Evolutionary conservation across 1,139 yeast genomes (phyloP), one percentile per base, ranked within the genome.

Genomic region (Sporopachydermia cereana): DNA sequence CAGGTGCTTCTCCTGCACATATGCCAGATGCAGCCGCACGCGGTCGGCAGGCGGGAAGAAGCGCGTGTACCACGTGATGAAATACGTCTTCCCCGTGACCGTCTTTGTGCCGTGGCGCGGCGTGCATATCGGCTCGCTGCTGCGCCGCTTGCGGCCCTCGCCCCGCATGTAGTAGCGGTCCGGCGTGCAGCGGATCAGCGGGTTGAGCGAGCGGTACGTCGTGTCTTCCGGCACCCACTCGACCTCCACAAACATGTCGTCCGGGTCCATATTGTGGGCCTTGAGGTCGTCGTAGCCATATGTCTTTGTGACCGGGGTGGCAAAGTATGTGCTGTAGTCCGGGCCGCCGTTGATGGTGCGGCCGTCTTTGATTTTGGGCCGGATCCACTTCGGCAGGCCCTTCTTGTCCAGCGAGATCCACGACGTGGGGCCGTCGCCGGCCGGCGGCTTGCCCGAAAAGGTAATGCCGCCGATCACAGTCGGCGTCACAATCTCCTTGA

Each of bases 111-210:
- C 71, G 52, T 84, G 91, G 29, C 66, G 68, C 18, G 95, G 96
- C 24, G 84, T 75, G 61, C 96, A 86, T 60, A 85, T 84, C 17
- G 96, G 96, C 47, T 70, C 89, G 34, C 85, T 74, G 0, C 62
- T 49, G 23, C 49, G 50, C 74, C 74, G 54, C 76, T 76, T 31
- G 77, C 79, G 7, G 91, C 91, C 59, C 78, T 83, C 20, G 46
- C 55, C 24, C 53, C 52, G 17, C 51, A 43, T 42, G 45, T 47
- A 53, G 58, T 83, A 86, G 43, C 72, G 62, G 45, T 81, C 82
- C 1, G 96, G 96, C 2, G 89, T 83, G 63, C 96, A 86, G 62
- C 96, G 72, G 55, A 84, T 74, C 46, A 86, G 61, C 0, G 96
- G 96, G 55, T 79, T 83, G 57, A 86, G 69, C 21, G 71, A 64